phyloP scores from a whole-genome alignment of 768 basidiomycete species.

The Leccinum uliginosum region DNA sequence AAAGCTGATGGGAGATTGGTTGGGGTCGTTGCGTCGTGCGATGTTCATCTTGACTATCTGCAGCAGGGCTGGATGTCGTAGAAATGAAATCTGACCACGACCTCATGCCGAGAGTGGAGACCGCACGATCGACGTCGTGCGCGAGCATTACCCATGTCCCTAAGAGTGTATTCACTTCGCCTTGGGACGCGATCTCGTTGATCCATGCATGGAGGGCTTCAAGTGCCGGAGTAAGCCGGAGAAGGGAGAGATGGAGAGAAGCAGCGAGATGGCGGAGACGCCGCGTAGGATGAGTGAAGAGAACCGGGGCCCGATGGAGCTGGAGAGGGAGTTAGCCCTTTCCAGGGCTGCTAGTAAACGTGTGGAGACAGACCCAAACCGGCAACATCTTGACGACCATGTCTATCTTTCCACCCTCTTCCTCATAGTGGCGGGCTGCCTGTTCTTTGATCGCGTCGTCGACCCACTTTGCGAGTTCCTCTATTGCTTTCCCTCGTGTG shows the following conservation, averaged over 20 bases:
- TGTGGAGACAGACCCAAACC: constrained; percentile 72
- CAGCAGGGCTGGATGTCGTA: constrained; percentile 1
- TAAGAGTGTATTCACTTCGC: constrained; percentile 53
- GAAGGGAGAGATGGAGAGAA: constrained; percentile 58
- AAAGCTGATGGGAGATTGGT: constrained; percentile 27
- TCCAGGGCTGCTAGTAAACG: constrained; percentile 1
- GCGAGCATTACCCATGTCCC: constrained; percentile 73
- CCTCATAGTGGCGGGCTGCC: constrained; percentile 32
- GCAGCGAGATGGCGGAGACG: constrained; percentile 63
- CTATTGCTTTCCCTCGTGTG: constrained; percentile 80
- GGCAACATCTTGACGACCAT: constrained; percentile 63
- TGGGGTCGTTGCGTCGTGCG: not conserved
- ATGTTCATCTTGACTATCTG: constrained; percentile 3
- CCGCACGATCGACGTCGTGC: constrained; percentile 67
- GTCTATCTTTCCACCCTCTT: constrained; percentile 15
- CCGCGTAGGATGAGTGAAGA: constrained; percentile 77
- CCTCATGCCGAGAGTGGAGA: constrained; percentile 45
- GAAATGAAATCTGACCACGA: constrained; percentile 48
- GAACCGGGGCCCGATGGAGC: constrained; percentile 82
- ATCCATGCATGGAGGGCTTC: constrained; percentile 49
- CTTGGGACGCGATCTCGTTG: constrained; percentile 41
- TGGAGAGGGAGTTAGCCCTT: constrained; percentile 28
- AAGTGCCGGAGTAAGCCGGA: constrained; percentile 48
- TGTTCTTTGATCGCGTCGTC: constrained; percentile 44
- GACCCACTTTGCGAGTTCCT: constrained; percentile 74